Evolutionary conservation across 345 rosid species (phyloP).

Genomic region (Salix caprea): DNA sequence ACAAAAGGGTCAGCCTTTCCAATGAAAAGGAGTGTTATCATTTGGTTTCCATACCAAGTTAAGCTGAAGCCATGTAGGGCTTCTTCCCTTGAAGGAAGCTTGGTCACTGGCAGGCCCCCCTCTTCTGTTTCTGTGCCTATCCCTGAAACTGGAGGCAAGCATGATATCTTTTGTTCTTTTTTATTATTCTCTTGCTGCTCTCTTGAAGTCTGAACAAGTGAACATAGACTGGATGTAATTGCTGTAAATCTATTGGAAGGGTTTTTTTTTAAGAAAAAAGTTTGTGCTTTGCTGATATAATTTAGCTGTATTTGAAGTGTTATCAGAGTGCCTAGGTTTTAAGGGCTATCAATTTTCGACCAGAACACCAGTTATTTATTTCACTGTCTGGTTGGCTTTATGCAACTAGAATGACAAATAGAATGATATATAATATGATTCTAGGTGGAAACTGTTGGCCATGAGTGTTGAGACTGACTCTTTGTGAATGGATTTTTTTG

Average conservation of each 20-base stretch:
- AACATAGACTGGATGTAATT: neutral
- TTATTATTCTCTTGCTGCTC: neutral
- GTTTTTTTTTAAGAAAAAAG: too few relatives aligned
- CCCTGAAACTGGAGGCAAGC: conserved; percentile 49
- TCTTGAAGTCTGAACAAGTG: neutral
- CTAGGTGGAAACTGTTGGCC: too few relatives aligned
- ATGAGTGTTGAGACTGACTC: neutral
- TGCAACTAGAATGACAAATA: too few relatives aligned
- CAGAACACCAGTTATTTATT: too few relatives aligned
- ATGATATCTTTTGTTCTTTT: neutral
- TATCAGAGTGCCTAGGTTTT: too few relatives aligned
- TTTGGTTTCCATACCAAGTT: conserved; percentile 38
- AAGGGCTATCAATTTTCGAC: too few relatives aligned
- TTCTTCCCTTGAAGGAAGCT: conserved; percentile 41
- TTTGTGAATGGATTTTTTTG: neutral
- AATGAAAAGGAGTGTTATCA: conserved; percentile 20
- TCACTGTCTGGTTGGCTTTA: too few relatives aligned
- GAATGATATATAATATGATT: too few relatives aligned
- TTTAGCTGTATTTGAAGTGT: too few relatives aligned
- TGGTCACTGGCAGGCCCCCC: conserved; percentile 45
- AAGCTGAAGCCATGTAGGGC: conserved; percentile 42
- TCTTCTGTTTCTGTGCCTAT: conserved; percentile 50
- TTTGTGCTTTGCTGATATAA: too few relatives aligned
- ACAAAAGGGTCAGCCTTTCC: conserved; percentile 36
- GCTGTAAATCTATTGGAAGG: neutral